These are phyloP conservation scores for Dillenia turbinata DNA, from an alignment of 164 flowering plant genomes.

Conservation along the genomic window DNA sequence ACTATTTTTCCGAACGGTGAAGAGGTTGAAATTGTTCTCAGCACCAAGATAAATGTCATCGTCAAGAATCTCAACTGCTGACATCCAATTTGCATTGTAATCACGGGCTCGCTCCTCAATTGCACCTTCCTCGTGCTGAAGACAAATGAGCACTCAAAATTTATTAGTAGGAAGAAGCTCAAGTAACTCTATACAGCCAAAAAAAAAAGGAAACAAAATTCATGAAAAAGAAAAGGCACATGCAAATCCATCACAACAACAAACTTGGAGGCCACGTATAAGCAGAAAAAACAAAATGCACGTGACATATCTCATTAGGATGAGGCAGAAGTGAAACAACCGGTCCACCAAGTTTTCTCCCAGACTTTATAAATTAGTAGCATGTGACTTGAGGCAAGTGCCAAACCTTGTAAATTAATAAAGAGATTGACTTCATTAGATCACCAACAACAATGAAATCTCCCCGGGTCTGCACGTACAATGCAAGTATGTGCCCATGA, in stretches of 20 bases:
- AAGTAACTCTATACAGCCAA: too few relatives aligned
- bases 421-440: slow-evolving; percentile 91
- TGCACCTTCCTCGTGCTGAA: slow-evolving; percentile 96
- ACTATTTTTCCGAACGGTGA: slow-evolving; percentile 87
- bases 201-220: background rate
- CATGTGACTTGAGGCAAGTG: too few relatives aligned
- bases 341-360: too few relatives aligned
- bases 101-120: slow-evolving; percentile 97
- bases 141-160: slow-evolving; percentile 5
- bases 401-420: slow-evolving; percentile 85
- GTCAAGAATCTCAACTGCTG: slow-evolving; percentile 92
- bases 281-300: background rate
- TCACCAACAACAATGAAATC: slow-evolving; percentile 99
- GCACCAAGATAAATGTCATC: slow-evolving; percentile 94
- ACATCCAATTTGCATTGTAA: slow-evolving; percentile 98
- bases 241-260: background rate
- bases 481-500: slow-evolving; percentile 96
- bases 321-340: too few relatives aligned
- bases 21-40: slow-evolving; percentile 82
- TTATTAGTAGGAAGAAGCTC: background rate
- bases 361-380: too few relatives aligned
- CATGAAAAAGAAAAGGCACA: too few relatives aligned
- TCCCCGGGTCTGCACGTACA: slow-evolving; percentile 93
- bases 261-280: background rate
- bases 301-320: too few relatives aligned